These are phyloP conservation scores for Monosporozyma yasuniensis DNA, from an alignment of 805 yeast genomes.

Conservation along the genomic window DNA sequence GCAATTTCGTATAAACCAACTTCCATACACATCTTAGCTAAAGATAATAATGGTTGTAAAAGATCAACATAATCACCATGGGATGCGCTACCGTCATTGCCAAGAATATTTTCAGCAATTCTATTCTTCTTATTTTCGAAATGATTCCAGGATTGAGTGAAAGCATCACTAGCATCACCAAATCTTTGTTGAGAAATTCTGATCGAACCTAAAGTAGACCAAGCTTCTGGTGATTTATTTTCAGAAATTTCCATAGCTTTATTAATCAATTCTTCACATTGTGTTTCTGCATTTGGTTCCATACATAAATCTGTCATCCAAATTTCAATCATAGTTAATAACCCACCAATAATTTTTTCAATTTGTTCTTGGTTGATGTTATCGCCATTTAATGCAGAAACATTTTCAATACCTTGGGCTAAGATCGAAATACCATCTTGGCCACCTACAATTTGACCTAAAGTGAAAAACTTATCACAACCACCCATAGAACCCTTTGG, in stretches of 20 bases:
- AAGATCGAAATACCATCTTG: slow-evolving; percentile 55
- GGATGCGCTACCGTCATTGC: slow-evolving; percentile 17
- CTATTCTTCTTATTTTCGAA: slow-evolving; percentile 43
- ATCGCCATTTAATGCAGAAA: slow-evolving; percentile 18
- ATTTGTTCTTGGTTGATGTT: slow-evolving; percentile 33
- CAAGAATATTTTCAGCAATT: slow-evolving; percentile 39
- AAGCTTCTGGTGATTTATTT: slow-evolving; percentile 60
- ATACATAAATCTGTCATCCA: slow-evolving; percentile 98
- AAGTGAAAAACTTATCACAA: slow-evolving; percentile 75
- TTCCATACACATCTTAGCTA: slow-evolving; percentile 72
- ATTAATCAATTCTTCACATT: slow-evolving; percentile 64
- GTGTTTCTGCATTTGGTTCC: slow-evolving; percentile 78
- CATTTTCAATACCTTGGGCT: slow-evolving; percentile 49
- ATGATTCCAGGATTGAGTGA: slow-evolving; percentile 62
- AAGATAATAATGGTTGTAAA: slow-evolving; percentile 62
- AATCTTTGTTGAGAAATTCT: slow-evolving; percentile 76
- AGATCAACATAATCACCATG: slow-evolving; percentile 49
- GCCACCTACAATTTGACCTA: slow-evolving; percentile 90
- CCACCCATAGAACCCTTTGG: slow-evolving; percentile 51
- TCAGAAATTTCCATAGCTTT: slow-evolving; percentile 54
- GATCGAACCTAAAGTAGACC: slow-evolving; percentile 76
- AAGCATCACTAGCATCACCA: slow-evolving; percentile 63
- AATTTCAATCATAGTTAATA: slow-evolving; percentile 80
- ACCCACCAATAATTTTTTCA: slow-evolving; percentile 62
- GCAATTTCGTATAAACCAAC: slow-evolving; percentile 62